Evolutionary conservation across 2,329 filamentous ascomycete genomes (phyloP), one percentile per base, ranked within the genome.

Genomic region (Exophiala dermatitidis): DNA sequence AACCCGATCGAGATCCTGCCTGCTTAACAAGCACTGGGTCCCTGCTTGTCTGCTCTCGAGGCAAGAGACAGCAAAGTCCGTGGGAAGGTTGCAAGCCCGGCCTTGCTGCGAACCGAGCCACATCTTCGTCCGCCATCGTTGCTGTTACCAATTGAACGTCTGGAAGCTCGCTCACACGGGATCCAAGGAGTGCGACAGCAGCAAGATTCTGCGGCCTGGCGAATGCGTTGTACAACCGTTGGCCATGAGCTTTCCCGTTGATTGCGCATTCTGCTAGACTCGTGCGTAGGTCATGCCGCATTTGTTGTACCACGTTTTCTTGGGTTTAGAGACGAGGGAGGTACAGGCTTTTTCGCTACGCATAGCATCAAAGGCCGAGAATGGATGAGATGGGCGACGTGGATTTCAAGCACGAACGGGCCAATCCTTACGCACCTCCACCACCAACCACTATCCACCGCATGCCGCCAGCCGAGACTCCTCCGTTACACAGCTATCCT

Each of bases 381-480:
- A 62, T 62, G 58, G 60, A 60, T 52, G 58, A 57, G 43, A 51
- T 54, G 12, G 51, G 57, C 55, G 60, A 60, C 53, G 55, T 56
- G 53, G 57, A 62, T 53, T 41, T 54, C 34, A 62, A 56, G 52
- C 58, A 58, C 51, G 57, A 60, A 38, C 43, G 56, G 48, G 41
- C 58, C 48, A 57, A 55, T 57, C 48, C 49, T 9, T 62, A 62
- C 52, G 53, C 47, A 19, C 60, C 53, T 37, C 52, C 53, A 50
- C 60, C 56, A 55, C 51, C 52, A 41, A 45, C 49, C 41, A 37
- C 36, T 38, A 38, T 52, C 51, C 58, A 60, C 43, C 60, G 53
- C 46, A 58, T 62, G 61, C 60, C 56, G 55, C 52, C 59, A 57
- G 38, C 60, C 61, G 61, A 61, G 48, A 59, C 61, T 47, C 46